Conservation (phyloP, 148 eudicot genomes). For the Persicaria maculosa region DNA sequence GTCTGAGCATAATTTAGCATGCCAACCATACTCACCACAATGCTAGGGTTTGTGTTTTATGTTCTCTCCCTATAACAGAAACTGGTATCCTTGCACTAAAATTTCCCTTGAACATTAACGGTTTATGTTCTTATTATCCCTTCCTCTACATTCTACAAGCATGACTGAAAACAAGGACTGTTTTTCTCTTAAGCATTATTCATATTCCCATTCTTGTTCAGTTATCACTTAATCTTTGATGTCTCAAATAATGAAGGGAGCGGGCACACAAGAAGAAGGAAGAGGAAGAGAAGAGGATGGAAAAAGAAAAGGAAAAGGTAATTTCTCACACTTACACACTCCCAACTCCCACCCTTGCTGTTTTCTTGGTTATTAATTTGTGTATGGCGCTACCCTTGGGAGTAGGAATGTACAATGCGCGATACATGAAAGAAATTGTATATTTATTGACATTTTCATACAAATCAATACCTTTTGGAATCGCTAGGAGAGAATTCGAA, state of each 20-base stretch:
- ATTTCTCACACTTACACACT: not conserved
- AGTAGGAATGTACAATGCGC: not conserved
- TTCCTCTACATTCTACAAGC: not conserved
- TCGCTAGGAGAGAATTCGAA: constrained; percentile 84
- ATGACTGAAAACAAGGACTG: not conserved
- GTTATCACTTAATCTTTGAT: not conserved
- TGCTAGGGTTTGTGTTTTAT: not conserved
- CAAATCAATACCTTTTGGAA: not conserved
- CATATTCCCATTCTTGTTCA: constrained; percentile 1
- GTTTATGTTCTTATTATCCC: not conserved
- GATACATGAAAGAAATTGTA: not conserved
- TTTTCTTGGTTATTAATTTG: not conserved
- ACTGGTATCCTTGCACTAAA: not conserved
- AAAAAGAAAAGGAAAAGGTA: constrained; percentile 98
- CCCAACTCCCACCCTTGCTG: not conserved
- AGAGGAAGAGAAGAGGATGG: constrained; percentile 90
- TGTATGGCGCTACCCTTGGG: not conserved
- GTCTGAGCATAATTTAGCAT: not conserved
- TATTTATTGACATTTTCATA: not conserved
- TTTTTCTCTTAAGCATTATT: not conserved
- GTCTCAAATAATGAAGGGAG: constrained; percentile 42
- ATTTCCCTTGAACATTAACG: not conserved
- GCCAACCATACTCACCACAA: not conserved
- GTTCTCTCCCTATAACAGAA: not conserved
- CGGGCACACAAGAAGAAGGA: constrained; percentile 97